phyloP scores from a whole-genome alignment of 225 moss, liverwort and hornwort species.

The Antitrichia curtipendula region DNA sequence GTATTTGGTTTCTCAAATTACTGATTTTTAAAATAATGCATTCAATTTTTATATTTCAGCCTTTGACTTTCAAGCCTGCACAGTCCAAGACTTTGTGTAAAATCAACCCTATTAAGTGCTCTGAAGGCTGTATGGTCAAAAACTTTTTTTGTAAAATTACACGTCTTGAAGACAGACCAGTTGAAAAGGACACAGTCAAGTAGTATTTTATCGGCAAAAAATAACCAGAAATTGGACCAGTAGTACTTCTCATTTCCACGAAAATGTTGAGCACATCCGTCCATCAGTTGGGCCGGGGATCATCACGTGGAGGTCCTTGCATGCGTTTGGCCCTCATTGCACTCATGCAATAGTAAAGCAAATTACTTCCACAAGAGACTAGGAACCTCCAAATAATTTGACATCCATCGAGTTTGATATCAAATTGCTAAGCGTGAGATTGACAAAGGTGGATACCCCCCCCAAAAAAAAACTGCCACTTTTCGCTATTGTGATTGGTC shows the following conservation, averaged over 20 bases:
- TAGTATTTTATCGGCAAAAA: neutral
- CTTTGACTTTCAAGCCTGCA: neutral
- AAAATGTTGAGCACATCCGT: neutral
- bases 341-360: neutral
- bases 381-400: neutral
- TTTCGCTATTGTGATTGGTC: neutral
- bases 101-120: neutral
- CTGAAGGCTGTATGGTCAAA: neutral
- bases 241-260: neutral
- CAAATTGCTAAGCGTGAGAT: neutral
- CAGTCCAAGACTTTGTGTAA: neutral
- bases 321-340: neutral
- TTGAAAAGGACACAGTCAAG: neutral
- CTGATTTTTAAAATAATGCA: too few species aligned
- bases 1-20: too few species aligned
- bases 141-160: neutral
- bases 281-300: neutral
- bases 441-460: neutral
- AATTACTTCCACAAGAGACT: neutral
- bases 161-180: neutral
- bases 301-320: neutral
- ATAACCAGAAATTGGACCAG: too few species aligned
- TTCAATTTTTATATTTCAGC: neutral
- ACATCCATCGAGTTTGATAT: neutral
- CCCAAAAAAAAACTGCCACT: accelerated